Percentiles rank a stretch among this genome's conserved stretches.
Conservation (phyloP, 2,329 filamentous ascomycete genomes). For the Penicillium janthinellum region DNA sequence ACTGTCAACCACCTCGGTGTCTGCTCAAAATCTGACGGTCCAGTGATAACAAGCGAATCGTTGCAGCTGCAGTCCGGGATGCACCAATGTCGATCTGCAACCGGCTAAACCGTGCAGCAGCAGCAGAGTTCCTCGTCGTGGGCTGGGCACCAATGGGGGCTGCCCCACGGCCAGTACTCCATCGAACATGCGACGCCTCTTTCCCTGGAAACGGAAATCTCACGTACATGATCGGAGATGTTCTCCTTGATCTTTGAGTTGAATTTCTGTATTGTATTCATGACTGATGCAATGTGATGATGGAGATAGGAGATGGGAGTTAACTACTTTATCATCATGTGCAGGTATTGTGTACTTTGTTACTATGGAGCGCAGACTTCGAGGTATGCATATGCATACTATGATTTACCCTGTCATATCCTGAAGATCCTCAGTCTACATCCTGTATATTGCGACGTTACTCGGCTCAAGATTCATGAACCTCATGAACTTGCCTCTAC, state of each 20-base stretch:
- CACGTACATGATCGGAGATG: slow-evolving; percentile 25
- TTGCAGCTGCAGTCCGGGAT: slow-evolving; percentile 1
- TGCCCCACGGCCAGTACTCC: slow-evolving; percentile 3
- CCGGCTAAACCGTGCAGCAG: slow-evolving; percentile 8
- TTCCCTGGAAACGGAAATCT: slow-evolving; percentile 6
- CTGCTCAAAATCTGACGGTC: not conserved
- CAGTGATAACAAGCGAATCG: not conserved
- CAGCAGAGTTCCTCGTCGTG: slow-evolving; percentile 9
- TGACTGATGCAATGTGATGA: not conserved
- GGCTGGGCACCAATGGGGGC: slow-evolving; percentile 25
- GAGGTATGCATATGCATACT: not conserved
- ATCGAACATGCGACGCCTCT: slow-evolving; percentile 11
- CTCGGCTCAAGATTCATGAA: no score
- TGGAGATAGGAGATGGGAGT: not conserved
- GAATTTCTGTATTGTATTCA: not conserved
- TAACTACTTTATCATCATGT: not conserved
- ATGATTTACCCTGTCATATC: not conserved
- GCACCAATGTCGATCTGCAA: slow-evolving; percentile 8
- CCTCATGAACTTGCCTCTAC: not conserved
- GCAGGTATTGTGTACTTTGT: not conserved
- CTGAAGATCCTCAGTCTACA: not conserved
- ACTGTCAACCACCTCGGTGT: not conserved
- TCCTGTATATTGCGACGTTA: not conserved
- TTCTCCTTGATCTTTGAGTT: slow-evolving; percentile 12
- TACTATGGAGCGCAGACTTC: not conserved